Base-by-base conservation (phyloP, 2,329 filamentous ascomycete genomes). In the Aquanectria penicillioides region DNA sequence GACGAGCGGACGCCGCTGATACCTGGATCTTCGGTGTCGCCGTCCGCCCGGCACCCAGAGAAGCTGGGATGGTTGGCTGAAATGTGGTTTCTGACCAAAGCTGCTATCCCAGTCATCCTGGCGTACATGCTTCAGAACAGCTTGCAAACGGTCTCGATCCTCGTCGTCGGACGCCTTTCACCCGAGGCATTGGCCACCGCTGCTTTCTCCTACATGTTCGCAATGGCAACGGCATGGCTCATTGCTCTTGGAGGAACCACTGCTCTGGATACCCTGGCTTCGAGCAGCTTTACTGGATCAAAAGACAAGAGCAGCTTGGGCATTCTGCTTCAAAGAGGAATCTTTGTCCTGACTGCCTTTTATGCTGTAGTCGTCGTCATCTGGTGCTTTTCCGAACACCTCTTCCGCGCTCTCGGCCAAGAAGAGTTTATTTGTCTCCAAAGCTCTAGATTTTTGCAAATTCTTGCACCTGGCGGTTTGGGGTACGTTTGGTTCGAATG, bases 121-220 rank as follows among this genome's bases (percentile, higher is more conserved):
- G 92, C 92, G 58, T 97, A 97, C 74, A 89, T 89, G 8, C 81
- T 97, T 5, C 93, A 97, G 61, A 96, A 94, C 73, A 93, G 90
- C 5, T 79, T 97, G 0, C 93, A 97, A 72, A 96, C 93, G 0
- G 73, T 91, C 2, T 95, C 92, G 0, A 91, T 97, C 5, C 78
- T 97, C 40, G 88, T 97, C 31, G 92, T 92, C 3, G 93, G 93
- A 9, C 87, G 91, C 3, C 79, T 93, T 0, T 94, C 90, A 0
- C 89, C 93, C 1, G 90, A 95, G 74, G 88, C 92, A 2, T 79
- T 97, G 6, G 91, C 93, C 0, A 91, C 90, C 0, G 89, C 92
- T 1, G 92, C 93, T 0, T 97, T 97, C 70, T 91, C 90, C 2
- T 94, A 95, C 79, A 97, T 97, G 93, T 97, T 97, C 67, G 93